Percentiles rank a stretch among this genome's conserved stretches.
Conservation (phyloP, 2,329 filamentous ascomycete species). For the Talaromyces marneffei region DNA sequence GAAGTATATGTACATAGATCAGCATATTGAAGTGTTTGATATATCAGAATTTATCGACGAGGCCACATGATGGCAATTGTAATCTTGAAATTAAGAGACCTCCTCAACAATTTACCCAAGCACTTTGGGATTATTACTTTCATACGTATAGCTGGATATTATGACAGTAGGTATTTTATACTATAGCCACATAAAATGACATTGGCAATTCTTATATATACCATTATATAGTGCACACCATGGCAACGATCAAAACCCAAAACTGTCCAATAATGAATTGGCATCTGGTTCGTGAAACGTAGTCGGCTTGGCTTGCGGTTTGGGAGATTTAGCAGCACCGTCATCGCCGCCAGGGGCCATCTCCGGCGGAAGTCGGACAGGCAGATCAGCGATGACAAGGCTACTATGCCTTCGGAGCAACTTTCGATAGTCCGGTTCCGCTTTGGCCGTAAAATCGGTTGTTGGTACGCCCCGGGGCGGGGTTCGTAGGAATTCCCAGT, state of each 20-base stretch:
- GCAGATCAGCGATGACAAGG: conserved; percentile 68
- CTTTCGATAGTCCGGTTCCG: conserved; percentile 56
- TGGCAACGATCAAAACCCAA: conserved; percentile 63
- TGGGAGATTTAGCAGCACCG: conserved; percentile 19
- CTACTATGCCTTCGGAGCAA: conserved; percentile 67
- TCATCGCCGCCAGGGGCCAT: not conserved
- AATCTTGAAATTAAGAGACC: not conserved
- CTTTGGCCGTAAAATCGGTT: conserved; percentile 22
- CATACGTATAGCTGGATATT: not conserved
- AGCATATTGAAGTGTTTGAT: not conserved
- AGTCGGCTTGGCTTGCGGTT: conserved; percentile 54
- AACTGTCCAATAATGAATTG: conserved; percentile 80
- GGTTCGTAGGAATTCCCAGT: conserved; percentile 46
- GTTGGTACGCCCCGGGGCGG: conserved; percentile 18
- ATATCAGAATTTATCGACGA: not conserved
- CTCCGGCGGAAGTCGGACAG: conserved; percentile 15
- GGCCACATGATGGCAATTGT: not conserved
- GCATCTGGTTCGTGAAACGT: conserved; percentile 91
- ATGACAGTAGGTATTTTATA: not conserved
- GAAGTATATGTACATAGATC: not conserved
- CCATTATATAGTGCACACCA: not conserved
- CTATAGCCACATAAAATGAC: not conserved
- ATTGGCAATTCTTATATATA: not conserved
- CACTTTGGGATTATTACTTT: not conserved
- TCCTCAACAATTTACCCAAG: not conserved